Conservation (phyloP, 1,139 yeast species). For the Geotrichum citri-aurantii region DNA sequence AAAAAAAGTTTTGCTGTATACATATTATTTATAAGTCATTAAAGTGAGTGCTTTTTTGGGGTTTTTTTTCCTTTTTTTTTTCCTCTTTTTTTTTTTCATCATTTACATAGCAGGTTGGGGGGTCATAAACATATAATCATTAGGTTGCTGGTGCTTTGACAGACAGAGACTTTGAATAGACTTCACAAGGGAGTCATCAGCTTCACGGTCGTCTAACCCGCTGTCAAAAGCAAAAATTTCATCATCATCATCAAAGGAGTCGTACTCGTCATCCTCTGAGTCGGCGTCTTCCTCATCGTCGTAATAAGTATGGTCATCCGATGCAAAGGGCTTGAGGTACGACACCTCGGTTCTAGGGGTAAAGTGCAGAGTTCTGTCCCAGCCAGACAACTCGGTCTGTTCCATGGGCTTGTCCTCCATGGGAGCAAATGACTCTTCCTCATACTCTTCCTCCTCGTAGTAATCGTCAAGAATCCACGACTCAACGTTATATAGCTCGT, state of each 20-base stretch:
- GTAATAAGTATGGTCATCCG: conserved; percentile 17
- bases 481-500: neutral
- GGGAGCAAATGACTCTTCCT: neutral
- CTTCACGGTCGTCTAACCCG: conserved; percentile 1
- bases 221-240: conserved; percentile 13
- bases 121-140: neutral
- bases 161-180: neutral
- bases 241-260: conserved; percentile 19
- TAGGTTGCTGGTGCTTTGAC: neutral
- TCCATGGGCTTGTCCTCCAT: neutral
- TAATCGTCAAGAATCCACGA: neutral
- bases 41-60: neutral
- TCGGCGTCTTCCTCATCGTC: conserved; percentile 21
- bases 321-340: conserved; percentile 16
- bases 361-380: neutral
- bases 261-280: conserved; percentile 14
- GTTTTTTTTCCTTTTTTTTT: neutral
- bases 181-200: conserved; percentile 1
- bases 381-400: neutral
- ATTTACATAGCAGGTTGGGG: neutral
- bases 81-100: neutral
- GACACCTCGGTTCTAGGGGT: conserved; percentile 4
- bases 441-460: neutral
- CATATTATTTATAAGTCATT: neutral
- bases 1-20: neutral